Evolutionary conservation across 805 yeast genomes (phyloP), one percentile per base, ranked within the genome.

Genomic region (Candida ficus): DNA sequence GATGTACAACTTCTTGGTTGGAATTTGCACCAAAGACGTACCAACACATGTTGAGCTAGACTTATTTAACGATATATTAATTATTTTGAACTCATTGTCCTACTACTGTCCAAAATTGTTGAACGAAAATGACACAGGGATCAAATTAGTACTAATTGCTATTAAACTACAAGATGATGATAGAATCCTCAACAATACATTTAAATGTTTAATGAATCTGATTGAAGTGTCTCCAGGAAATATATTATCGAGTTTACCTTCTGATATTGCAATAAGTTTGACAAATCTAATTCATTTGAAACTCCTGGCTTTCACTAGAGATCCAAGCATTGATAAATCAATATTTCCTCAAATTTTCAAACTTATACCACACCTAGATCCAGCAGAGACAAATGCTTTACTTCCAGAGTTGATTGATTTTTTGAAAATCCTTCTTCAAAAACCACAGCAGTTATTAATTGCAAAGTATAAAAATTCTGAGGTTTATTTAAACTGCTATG

Each of bases 81-180:
- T 53, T 13, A 53, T 56, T 8, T 5, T 56, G 4, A 53, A 53
- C 32, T 56, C 60, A 1, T 26, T 56, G 25, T 40, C 57, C 0
- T 39, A 47, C 13, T 41, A 43, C 16, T 33, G 45, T 1, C 43
- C 50, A 8, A 34, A 34, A 9, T 30, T 48, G 18, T 18, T 50
- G 21, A 30, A 42, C 16, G 43, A 47, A 4, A 32, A 42, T 20
- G 31, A 37, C 13, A 34, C 49, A 2, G 37, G 46, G 20, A 21
- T 37, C 3, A 48, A 37, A 9, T 26, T 52, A 19, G 40, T 48
- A 11, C 34, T 35, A 9, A 41, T 50, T 29, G 46, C 49, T 9
- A 33, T 33, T 38, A 37, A 26, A 18, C 30, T 34, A 25, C 28
- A 45, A 26, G 27, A 40, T 34, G 16, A 34, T 26, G 37, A 37